Conservation (phyloP, 192 early-diverging fungal genomes). For the Coemansia sp. region DNA sequence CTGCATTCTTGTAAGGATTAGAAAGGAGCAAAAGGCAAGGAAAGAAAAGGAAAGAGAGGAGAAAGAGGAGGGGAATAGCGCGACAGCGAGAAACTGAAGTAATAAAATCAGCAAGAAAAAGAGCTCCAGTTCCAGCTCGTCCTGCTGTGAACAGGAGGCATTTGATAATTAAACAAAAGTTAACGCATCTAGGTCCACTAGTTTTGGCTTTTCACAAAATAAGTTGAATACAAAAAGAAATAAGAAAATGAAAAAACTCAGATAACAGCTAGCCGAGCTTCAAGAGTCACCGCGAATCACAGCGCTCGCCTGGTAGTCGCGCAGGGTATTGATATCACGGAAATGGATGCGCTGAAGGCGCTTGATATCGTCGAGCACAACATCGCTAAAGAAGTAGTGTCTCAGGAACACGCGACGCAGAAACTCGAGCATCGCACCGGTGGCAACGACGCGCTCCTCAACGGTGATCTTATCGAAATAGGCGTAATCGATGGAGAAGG, state of each 20-base stretch:
- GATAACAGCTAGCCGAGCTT: neutral
- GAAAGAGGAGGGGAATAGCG: no score
- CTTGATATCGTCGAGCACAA: conserved; percentile 45
- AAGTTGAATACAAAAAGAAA: neutral
- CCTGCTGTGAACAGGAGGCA: no score
- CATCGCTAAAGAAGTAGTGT: conserved; percentile 54
- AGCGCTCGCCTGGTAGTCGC: conserved; percentile 36
- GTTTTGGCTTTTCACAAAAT: no score
- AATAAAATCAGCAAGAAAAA: no score
- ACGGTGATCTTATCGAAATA: conserved; percentile 64
- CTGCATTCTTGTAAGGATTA: no score
- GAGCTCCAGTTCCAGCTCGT: no score
- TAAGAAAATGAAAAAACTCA: neutral
- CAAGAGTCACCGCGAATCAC: conserved; percentile 11
- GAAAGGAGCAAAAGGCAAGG: no score
- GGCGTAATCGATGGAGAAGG: conserved; percentile 63
- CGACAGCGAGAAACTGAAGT: no score
- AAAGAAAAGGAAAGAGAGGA: no score
- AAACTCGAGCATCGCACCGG: conserved; percentile 70
- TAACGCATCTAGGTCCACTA: no score
- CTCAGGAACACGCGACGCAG: conserved; percentile 61
- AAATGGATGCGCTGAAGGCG: conserved; percentile 42
- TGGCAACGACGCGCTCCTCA: conserved; percentile 65
- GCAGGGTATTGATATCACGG: conserved; percentile 36
- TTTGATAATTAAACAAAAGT: no score